Evolutionary conservation across 83 land plant genomes (phyloP), one percentile per base, ranked within the genome.

Genomic region (Thuja plicata): DNA sequence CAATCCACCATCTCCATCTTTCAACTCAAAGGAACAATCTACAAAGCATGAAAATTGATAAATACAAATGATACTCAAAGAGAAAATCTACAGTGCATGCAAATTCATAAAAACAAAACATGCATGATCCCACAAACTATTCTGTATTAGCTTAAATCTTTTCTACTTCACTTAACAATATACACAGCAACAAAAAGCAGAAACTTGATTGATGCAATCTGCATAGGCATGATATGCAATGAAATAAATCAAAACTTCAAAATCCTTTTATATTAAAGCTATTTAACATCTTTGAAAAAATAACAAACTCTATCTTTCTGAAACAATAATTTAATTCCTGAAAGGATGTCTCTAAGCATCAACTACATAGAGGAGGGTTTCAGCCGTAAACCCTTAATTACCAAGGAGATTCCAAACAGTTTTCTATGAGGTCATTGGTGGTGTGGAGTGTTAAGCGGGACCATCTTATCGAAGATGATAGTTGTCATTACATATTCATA

Each of bases 1-100:
- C 17, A 96, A 88, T 41, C 96, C 98, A 46, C 87, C 89, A 89
- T 96, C 98, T 62, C 78, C 89, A 89, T 96, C 98, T 62, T 85
- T 91, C 66, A 91, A 88, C 83, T 91, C 92, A 87, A 89, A 91
- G 34, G 91, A 66, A 60, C 54, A 50, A 89, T 87, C 91, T 89
- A 76, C 48, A 48, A 35, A 85, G 30, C 55, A 86, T 50, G 52
- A 8, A 89, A 84, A 38, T 57, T 52, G 32, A 80, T 88, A n/a
- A 78, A 89, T 30, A 19, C 52, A 32, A 73, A 86, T 35, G 32
- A 62, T 38, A 85, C 27, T 52, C 55, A 52, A 52, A 52, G 55
- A 2, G 17, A 52, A 52, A 52, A 52, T 13, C 3, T 52, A 76
- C 17, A 37, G 48, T 77, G 30, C 55, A 88, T 50, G 52, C 17